A percentile compares a stretch with the other conserved stretches of the same genome.
Evolutionary conservation across 2,329 filamentous ascomycete genomes (phyloP).

Genomic region (Exophiala sideris): DNA sequence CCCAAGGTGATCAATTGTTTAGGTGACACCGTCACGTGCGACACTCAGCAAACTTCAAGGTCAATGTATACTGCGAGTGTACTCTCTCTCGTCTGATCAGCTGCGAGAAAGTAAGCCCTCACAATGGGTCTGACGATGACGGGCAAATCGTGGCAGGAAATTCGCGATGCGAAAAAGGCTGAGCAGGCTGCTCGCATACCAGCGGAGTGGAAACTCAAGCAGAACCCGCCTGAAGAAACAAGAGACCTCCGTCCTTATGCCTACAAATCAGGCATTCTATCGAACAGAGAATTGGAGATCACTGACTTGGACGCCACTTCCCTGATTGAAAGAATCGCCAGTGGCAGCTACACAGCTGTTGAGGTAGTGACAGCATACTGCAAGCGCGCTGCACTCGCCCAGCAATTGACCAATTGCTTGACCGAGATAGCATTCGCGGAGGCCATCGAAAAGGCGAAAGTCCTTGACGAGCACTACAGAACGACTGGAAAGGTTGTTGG

Average conservation of each 20-base stretch:
- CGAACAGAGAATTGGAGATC: conserved; percentile 52
- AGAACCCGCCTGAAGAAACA: conserved; percentile 18
- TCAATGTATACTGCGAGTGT: too few species aligned
- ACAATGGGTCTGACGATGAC: too few species aligned
- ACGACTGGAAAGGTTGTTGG: conserved; percentile 32
- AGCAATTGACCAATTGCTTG: conserved; percentile 32
- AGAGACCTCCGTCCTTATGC: conserved; percentile 28
- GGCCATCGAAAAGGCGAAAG: conserved; percentile 35
- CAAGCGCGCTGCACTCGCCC: conserved; percentile 38
- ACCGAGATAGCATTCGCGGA: conserved; percentile 37
- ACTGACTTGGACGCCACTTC: conserved; percentile 50
- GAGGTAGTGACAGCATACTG: conserved; percentile 55
- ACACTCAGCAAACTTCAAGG: too few species aligned
- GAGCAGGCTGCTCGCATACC: conserved; percentile 34
- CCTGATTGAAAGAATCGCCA: conserved; percentile 36
- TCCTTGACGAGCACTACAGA: conserved; percentile 34
- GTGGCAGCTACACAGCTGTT: conserved; percentile 36
- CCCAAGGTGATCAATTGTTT: too few species aligned
- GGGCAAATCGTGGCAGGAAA: conserved; percentile 3
- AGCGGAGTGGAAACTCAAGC: conserved; percentile 33
- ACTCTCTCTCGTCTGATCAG: too few species aligned
- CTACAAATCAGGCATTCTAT: conserved; percentile 39
- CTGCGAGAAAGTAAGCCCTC: too few species aligned
- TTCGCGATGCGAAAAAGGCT: conserved; percentile 27
- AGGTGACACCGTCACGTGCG: too few species aligned